Percentiles rank a stretch among this genome's conserved stretches.
phyloP scores from a whole-genome alignment of 2,329 filamentous ascomycete species.

The Diaporthe sp. region DNA sequence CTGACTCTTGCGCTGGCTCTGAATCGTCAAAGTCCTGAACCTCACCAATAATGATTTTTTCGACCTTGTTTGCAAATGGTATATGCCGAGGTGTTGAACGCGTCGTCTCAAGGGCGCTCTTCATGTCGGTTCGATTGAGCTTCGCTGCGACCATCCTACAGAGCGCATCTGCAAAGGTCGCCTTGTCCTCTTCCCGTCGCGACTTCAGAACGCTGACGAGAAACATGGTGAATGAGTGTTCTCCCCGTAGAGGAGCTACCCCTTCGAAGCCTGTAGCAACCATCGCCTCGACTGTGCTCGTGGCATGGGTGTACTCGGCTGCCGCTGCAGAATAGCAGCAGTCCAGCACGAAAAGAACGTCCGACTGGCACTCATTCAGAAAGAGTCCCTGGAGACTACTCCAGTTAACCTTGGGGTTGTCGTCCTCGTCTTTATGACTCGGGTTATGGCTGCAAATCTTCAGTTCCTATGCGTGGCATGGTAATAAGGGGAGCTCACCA shows the following conservation, averaged over 20 bases:
- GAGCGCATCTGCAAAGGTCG: neutral
- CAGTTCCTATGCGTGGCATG: neutral
- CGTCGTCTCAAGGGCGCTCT: neutral
- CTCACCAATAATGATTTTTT: neutral
- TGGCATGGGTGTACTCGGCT: neutral
- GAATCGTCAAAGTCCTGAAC: neutral
- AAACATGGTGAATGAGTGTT: neutral
- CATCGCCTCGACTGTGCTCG: neutral
- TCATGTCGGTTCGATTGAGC: neutral
- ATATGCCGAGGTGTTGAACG: neutral
- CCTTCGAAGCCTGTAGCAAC: neutral
- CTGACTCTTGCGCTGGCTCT: neutral
- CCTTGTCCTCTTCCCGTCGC: neutral
- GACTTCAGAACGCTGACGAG: neutral
- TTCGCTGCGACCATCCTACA: neutral
- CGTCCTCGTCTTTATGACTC: neutral
- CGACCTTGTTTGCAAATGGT: neutral
- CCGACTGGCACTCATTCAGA: neutral
- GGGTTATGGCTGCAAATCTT: neutral
- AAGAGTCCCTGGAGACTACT: neutral
- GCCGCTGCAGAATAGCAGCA: neutral
- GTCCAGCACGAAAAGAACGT: neutral
- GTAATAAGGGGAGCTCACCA: neutral
- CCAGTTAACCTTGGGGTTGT: neutral
- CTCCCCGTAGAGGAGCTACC: neutral